A percentile compares a stretch with the other conserved stretches of the same genome.
These are phyloP conservation scores for Pseudoperonospora humuli DNA, from an alignment of 352 stramenopile species.

Conservation along the genomic window DNA sequence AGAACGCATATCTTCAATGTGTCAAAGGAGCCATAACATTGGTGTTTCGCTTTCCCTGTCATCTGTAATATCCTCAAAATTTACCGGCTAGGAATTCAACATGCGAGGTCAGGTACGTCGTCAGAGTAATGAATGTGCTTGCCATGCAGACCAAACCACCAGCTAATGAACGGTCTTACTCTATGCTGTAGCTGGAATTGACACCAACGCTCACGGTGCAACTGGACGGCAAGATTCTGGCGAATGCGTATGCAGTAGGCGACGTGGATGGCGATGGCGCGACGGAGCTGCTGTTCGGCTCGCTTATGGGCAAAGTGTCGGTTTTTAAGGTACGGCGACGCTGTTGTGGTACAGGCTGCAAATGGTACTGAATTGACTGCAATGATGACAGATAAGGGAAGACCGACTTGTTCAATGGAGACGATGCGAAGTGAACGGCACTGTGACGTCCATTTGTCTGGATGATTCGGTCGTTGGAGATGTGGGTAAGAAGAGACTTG, in stretches of 20 bases:
- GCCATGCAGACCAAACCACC: no score
- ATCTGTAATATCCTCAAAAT: neutral
- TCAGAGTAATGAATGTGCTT: no score
- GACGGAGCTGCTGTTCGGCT: constrained; percentile 61
- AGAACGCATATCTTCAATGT: constrained; percentile 7
- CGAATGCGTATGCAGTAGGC: constrained; percentile 55
- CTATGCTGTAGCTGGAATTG: constrained; percentile 43
- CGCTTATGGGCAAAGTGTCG: constrained; percentile 46
- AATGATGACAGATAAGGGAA: constrained; percentile 27
- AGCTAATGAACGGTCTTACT: neutral
- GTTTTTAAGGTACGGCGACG: constrained; percentile 71
- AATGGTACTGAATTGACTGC: neutral
- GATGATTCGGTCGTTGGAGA: constrained; percentile 31
- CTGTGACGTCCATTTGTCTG: constrained; percentile 60
- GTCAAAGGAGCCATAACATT: neutral
- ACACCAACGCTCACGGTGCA: constrained; percentile 49
- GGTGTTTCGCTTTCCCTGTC: neutral
- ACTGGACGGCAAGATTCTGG: constrained; percentile 58
- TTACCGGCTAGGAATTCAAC: no score
- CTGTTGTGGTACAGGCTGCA: no score
- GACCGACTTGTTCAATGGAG: constrained; percentile 50
- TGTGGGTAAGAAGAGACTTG: no score
- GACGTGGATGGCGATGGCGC: constrained; percentile 62
- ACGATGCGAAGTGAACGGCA: constrained; percentile 53
- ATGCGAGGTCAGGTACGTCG: constrained; percentile 24